Evolutionary conservation across 495 filamentous ascomycete genomes (phyloP).

Genomic region (Apiosordaria backusii): DNA sequence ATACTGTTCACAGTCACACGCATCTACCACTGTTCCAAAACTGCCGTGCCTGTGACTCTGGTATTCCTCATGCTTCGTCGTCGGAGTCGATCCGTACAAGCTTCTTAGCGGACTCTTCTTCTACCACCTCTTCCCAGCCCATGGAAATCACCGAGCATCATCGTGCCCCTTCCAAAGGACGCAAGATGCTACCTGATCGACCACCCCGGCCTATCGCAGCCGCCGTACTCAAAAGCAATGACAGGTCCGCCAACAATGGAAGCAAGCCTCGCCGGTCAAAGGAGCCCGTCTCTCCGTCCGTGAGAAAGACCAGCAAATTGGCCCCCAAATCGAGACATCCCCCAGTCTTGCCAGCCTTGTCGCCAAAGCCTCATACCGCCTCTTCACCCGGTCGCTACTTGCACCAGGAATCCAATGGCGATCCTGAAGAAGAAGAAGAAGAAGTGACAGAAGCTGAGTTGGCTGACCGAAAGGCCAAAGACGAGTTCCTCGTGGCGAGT

Average conservation of each 20-base stretch:
- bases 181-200: not conserved
- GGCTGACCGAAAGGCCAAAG: not conserved
- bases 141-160: not conserved
- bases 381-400: not conserved
- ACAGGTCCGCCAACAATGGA: not conserved
- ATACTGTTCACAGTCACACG: not conserved
- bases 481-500: not conserved
- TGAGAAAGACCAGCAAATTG: not conserved
- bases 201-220: not conserved
- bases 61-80: not conserved
- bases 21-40: not conserved
- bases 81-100: not conserved
- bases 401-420: too few relatives aligned
- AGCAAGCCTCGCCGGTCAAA: not conserved
- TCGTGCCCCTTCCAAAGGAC: not conserved
- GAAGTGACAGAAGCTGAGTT: not conserved
- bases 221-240: not conserved
- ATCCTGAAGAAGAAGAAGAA: not conserved
- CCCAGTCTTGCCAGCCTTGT: not conserved
- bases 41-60: not conserved
- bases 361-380: not conserved
- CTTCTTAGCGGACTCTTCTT: not conserved
- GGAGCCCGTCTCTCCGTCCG: not conserved
- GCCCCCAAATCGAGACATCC: not conserved
- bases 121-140: not conserved